Evolutionary conservation across 129 eudicot genomes (phyloP).

Genomic region (Tagetes patula): DNA sequence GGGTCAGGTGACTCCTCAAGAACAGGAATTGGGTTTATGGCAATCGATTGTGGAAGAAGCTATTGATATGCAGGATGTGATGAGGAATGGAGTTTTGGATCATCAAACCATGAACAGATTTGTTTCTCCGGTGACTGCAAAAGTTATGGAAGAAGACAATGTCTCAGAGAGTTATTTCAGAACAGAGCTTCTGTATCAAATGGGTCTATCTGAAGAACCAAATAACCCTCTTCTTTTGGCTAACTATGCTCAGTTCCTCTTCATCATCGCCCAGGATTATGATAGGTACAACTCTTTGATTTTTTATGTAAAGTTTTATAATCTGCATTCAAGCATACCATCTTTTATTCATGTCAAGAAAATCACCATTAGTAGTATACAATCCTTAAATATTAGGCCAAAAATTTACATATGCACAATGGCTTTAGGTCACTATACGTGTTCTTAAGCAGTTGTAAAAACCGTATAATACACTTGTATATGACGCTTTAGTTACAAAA

Average conservation of each 20-base stretch:
- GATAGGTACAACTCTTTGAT: conserved; percentile 55
- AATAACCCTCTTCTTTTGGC: conserved; percentile 67
- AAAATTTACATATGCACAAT: not conserved
- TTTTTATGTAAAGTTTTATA: not conserved
- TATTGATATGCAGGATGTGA: conserved; percentile 47
- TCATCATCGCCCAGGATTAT: conserved; percentile 65
- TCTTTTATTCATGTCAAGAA: not conserved
- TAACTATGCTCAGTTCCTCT: conserved; percentile 90
- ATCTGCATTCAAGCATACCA: not conserved
- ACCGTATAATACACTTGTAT: no score
- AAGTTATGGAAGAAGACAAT: conserved; percentile 42
- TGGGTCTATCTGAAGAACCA: conserved; percentile 67
- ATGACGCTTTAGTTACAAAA: no score
- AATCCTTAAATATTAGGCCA: not conserved
- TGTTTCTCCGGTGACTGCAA: conserved; percentile 71
- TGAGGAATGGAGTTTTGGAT: conserved; percentile 54
- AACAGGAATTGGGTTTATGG: conserved; percentile 67
- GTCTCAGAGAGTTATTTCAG: conserved; percentile 45
- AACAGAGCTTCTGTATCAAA: conserved; percentile 69
- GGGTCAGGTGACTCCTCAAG: conserved; percentile 34
- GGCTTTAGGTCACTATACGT: not conserved
- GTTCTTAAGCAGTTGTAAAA: no score
- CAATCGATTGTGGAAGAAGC: conserved; percentile 64
- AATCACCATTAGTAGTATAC: no score
- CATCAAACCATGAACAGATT: conserved; percentile 51